Percentiles rank a stretch among this genome's conserved stretches.
Evolutionary conservation across 2,329 filamentous ascomycete species (phyloP).

Genomic region (Fusarium mundagurra): DNA sequence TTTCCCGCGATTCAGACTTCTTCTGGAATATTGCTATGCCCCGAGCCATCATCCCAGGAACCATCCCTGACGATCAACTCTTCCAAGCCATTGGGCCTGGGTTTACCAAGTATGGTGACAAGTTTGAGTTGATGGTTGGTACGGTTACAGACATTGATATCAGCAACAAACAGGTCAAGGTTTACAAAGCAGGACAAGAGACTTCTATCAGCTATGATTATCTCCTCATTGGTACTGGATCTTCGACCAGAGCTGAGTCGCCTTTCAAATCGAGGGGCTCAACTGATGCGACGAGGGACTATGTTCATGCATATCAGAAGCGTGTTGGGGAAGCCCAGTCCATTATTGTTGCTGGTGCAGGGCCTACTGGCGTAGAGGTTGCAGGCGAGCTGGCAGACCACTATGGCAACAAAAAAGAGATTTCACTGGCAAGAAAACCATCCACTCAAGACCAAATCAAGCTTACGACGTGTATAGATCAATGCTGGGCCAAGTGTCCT

Average conservation of each 20-base stretch:
- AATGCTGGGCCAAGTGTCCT: background rate
- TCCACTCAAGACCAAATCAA: accelerated
- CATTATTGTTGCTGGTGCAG: background rate
- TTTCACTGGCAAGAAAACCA: background rate
- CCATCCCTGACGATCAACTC: background rate
- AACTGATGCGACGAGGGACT: background rate
- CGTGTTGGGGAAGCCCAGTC: background rate
- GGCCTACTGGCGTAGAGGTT: background rate
- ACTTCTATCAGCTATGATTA: background rate
- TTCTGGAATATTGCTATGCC: background rate
- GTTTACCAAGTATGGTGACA: background rate
- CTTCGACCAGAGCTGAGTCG: background rate
- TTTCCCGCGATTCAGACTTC: background rate
- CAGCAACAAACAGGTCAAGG: background rate
- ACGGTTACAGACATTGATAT: background rate
- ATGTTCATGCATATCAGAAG: background rate
- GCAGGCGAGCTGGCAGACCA: background rate
- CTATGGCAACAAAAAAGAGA: background rate
- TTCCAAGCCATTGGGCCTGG: background rate
- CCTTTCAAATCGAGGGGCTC: background rate
- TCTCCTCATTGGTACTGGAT: background rate
- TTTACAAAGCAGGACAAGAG: background rate
- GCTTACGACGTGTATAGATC: background rate
- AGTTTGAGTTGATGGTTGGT: background rate
- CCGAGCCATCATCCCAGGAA: background rate